Base-by-base conservation (phyloP, 441 rosid genomes). In the Theobroma grandiflorum region DNA sequence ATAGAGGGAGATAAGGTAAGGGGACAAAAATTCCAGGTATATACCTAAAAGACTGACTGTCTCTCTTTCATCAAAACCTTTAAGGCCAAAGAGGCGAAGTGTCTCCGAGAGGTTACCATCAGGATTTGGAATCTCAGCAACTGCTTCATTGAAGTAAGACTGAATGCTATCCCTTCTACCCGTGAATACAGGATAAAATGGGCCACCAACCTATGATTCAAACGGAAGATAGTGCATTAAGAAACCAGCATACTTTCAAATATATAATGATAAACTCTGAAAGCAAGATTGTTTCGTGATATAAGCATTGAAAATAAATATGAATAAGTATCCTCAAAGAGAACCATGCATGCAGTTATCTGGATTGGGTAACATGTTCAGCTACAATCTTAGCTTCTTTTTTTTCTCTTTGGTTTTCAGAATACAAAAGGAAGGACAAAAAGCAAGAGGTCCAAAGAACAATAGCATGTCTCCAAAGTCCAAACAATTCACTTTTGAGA, bases 11-110 rank as follows among this genome's bases (percentile, higher is more conserved):
- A 37, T 57, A 33, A 57, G 8, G 33, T 7, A 33, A 74, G 37
- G 55, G n/a, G 58, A 15, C 45, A 38, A 45, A 49, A 10, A 22
- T 2, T 1, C 31, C 2, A 45, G 6, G 37, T 37, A 72, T 45
- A 77, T 82, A 88, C 90, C 93, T 83, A 86, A 58, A 78, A 88
- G 89, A 79, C 75, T 70, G 83, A 90, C 89, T 18, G 85, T 88
- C 75, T 90, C 91, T 80, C 84, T 80, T 66, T 79, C 79, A 65
- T 45, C 80, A 74, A 90, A 88, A 50, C 90, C 90, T 84, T 87
- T 85, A 64, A 31, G 68, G 8, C 74, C n/a, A 45, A 88, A 90
- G 11, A 87, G 82, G 47, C 64, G 63, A 55, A 90, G 86, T 22
- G 76, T 87, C 77, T 52, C 65, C 20, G 47, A 50, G 55, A 90